Conservation (phyloP, 139 green algal genomes). For the Chloropicon primus region DNA sequence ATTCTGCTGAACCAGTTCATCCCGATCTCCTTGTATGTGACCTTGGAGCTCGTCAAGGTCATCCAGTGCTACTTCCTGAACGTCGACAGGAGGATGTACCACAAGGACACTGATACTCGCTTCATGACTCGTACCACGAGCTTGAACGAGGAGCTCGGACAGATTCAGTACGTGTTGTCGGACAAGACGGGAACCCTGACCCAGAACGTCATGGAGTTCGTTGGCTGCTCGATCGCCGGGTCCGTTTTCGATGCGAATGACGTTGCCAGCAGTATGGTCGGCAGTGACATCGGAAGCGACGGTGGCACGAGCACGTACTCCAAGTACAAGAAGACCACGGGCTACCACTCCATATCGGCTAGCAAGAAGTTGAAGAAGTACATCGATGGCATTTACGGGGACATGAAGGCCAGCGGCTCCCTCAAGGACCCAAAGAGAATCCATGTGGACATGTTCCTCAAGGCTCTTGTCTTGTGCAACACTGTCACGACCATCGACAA, state of each 20-base stretch:
- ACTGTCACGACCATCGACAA: slow-evolving; percentile 57
- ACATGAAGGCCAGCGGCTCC: neutral
- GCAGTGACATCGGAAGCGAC: neutral
- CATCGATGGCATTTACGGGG: neutral
- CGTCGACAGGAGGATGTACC: neutral
- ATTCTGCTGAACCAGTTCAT: slow-evolving; percentile 25
- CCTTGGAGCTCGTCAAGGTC: slow-evolving; percentile 1
- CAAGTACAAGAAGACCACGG: slow-evolving; percentile 29
- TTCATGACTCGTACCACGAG: neutral
- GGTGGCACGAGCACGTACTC: neutral
- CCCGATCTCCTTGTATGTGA: slow-evolving; percentile 25
- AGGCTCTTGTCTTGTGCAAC: slow-evolving; percentile 70
- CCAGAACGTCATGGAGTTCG: slow-evolving; percentile 45
- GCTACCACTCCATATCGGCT: neutral
- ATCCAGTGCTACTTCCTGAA: slow-evolving; percentile 22
- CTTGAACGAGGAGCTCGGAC: neutral
- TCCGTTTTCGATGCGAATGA: neutral
- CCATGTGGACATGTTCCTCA: slow-evolving; percentile 34
- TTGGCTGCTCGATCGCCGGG: slow-evolving; percentile 71
- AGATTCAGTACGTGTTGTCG: neutral
- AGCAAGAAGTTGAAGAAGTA: slow-evolving; percentile 7
- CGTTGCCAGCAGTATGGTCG: neutral
- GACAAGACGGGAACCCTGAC: slow-evolving; percentile 16
- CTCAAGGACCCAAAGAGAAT: neutral
- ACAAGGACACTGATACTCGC: neutral